Base-by-base conservation (phyloP, 306 rosid species). In the Potentilla sterilis region DNA sequence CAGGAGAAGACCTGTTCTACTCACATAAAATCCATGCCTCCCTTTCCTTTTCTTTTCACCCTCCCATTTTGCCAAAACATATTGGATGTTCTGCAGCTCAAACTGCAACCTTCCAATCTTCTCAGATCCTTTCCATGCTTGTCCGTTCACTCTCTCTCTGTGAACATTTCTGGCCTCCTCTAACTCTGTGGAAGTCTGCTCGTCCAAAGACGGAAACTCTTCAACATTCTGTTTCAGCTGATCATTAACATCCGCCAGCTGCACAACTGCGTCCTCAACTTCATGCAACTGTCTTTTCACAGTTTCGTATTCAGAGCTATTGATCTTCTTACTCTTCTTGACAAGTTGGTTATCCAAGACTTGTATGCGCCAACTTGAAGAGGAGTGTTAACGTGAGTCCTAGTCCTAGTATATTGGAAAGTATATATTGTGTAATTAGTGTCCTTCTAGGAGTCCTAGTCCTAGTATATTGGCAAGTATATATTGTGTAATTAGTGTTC, bases 21-120 rank as follows among this genome's bases (percentile, higher is more conserved):
- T 85, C 38, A 82, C 90, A 15, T 91, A 80, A 82, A 96, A 92
- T 77, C 82, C 87, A 84, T 35, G 73, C 65, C 89, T 90, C 75
- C 90, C 88, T 73, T 81, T 87, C 73, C 46, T 83, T 64, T 78
- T 90, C 74, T 85, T 85, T 54, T 88, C 97, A 63, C 86, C 96
- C 74, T 79, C 88, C 76, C 91, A 48, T 79, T 96, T 92, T 63
- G 89, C 87, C 86, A 92, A 15, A 82, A 82, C 85, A 42, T 84
- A 84, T 37, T 92, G 94, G 24, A 96, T 88, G 84, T 86, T 96
- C 83, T 96, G 96, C 80, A 96, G 74, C 84, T 96, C 97, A 48
- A 89, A 89, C 79, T 96, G 99, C 89, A 96, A 74, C 38, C 85
- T 67, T 72, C 97, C 98, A 42, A 96, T 90, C 88, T 89, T 87